These are phyloP conservation scores for Metschnikowia anglica DNA, from an alignment of 805 yeast genomes.

Conservation along the genomic window DNA sequence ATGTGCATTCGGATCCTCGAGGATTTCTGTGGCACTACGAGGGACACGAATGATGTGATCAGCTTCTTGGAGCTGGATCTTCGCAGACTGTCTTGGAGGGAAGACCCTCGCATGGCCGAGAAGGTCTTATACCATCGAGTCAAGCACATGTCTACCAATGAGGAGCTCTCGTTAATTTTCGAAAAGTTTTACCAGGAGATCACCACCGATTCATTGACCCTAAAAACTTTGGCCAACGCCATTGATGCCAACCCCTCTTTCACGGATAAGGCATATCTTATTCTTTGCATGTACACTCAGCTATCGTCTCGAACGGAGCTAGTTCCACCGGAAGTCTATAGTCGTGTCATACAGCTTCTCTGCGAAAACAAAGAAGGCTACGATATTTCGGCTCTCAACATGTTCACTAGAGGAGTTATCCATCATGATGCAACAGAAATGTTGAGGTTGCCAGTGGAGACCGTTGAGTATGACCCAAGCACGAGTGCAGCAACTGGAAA, in stretches of 20 bases:
- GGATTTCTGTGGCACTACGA: constrained; percentile 36
- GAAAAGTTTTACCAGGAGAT: constrained; percentile 2
- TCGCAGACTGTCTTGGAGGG: constrained; percentile 28
- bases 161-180: constrained; percentile 5
- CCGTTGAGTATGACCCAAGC: constrained; percentile 4
- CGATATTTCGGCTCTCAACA: constrained; percentile 2
- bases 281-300: constrained; percentile 8
- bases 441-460: constrained; percentile 14
- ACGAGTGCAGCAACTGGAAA: no score
- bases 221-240: constrained; percentile 14
- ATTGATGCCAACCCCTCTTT: constrained; percentile 11
- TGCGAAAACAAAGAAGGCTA: constrained; percentile 10
- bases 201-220: constrained; percentile 13
- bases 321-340: constrained; percentile 17
- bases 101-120: constrained; percentile 29
- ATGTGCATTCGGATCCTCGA: constrained; percentile 32
- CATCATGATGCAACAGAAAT: constrained; percentile 15
- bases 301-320: constrained; percentile 1
- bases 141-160: constrained; percentile 7
- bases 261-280: constrained; percentile 5
- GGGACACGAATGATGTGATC: constrained; percentile 26
- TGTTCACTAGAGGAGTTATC: constrained; percentile 16
- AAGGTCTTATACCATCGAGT: constrained; percentile 25
- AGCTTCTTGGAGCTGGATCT: constrained; percentile 38
- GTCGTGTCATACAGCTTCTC: constrained; percentile 8